These are phyloP conservation scores for Solanum paucissectum DNA, from an alignment of 257 asterid species.

Conservation along the genomic window DNA sequence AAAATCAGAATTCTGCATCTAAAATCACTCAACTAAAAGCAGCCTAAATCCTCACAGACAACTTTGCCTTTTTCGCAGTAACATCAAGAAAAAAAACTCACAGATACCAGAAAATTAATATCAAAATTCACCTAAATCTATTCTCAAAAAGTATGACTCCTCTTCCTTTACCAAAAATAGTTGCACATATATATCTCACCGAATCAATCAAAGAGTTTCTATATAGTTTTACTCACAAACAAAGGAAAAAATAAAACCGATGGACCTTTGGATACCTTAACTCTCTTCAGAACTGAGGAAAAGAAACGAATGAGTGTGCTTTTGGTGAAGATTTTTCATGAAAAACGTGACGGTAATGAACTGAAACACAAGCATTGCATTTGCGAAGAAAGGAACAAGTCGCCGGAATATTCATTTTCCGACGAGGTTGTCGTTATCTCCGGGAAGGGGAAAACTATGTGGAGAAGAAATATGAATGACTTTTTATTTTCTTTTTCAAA, in stretches of 20 bases:
- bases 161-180: background rate
- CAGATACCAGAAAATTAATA: background rate
- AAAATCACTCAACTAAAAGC: background rate
- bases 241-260: background rate
- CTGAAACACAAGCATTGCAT: slow-evolving; percentile 30
- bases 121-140: background rate
- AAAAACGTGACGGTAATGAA: slow-evolving; percentile 60
- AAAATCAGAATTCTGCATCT: background rate
- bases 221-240: background rate
- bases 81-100: background rate
- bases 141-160: background rate
- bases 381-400: slow-evolving; percentile 1
- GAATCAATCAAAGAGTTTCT: background rate
- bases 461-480: background rate
- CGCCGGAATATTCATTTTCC: slow-evolving; percentile 48
- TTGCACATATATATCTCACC: background rate
- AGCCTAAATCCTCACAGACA: background rate
- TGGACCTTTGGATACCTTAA: background rate
- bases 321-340: slow-evolving; percentile 37
- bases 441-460: background rate
- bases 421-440: slow-evolving; percentile 7
- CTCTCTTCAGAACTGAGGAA: background rate
- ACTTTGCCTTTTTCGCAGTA: background rate
- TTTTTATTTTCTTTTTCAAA: background rate
- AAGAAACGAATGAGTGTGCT: background rate